Evolutionary conservation across 202 grass and related monocot genomes (phyloP), one percentile per base, ranked within the genome.

Genomic region (Setaria italica): DNA sequence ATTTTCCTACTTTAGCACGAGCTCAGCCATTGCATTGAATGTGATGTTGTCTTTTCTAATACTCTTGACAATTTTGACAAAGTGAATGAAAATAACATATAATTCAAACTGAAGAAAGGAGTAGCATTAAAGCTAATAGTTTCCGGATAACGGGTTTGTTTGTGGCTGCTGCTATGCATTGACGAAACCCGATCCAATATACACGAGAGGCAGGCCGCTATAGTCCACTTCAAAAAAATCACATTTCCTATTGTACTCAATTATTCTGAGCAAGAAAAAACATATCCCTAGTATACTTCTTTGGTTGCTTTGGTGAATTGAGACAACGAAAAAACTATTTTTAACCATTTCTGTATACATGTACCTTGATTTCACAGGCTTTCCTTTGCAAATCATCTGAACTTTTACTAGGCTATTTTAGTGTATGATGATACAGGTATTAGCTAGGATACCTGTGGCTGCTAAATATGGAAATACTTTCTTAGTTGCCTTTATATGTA

Each of bases 1-100:
- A 89, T 63, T 82, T 39, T 48, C 48, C 67, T 73, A 79, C 67
- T 76, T 58, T 70, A 51, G 41, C 46, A 63, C 4, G 0, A 78
- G 21, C 57, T 19, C 57, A 19, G 13, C 39, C 57, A 46, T 10
- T 63, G 21, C 4, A 0, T 33, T 48, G 57, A 63, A 47, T 48
- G 39, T 21, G 76, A 17, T 37, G 16, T 19, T 78, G 2, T 33
- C 57, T 17, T 30, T 78, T 46, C 16, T 46, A 21, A 21, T 9
- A 58, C 47, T 51, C 20, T 32, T 55, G 42, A 33, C 46, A 57
- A n/a, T 41, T 49, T 73, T 74, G 29, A 80, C 20, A 67, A 76
- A 56, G 51, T 62, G 17, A 41, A 53, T 7, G 25, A 16, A 56
- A 56, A 58, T 43, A 49, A 47, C 29, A n/a, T 17, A 51, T 84